These are phyloP conservation scores for Cylindrotheca fusiformis DNA, from an alignment of 108 stramenopile genomes.

Conservation along the genomic window DNA sequence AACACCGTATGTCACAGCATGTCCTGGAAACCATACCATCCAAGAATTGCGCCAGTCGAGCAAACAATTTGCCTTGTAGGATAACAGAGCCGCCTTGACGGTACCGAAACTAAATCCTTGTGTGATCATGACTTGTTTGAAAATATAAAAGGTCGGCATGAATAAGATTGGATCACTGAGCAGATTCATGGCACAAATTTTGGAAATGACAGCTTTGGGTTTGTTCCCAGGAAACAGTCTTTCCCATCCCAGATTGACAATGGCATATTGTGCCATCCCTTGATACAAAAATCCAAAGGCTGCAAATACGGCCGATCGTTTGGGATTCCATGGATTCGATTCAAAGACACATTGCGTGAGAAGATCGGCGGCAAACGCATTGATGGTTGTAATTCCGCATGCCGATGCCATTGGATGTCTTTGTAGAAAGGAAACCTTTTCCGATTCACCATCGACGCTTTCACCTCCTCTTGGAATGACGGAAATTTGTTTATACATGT, in stretches of 20 bases:
- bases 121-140: constrained; percentile 14
- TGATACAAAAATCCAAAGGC: constrained; percentile 36
- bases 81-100: constrained; percentile 15
- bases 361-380: constrained; percentile 24
- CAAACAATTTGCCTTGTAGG: constrained; percentile 30
- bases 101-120: background rate
- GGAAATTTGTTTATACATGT: too few relatives aligned
- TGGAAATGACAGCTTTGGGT: constrained; percentile 9
- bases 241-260: constrained; percentile 37
- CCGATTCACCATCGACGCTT: too few relatives aligned
- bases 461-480: too few relatives aligned
- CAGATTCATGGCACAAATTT: constrained; percentile 35
- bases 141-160: constrained; percentile 39
- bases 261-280: constrained; percentile 31
- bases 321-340: constrained; percentile 12
- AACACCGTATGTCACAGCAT: constrained; percentile 36
- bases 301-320: constrained; percentile 23
- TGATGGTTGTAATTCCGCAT: constrained; percentile 15
- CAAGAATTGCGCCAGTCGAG: constrained; percentile 37
- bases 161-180: constrained; percentile 32
- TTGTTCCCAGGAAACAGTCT: constrained; percentile 27
- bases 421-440: constrained; percentile 9
- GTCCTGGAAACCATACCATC: constrained; percentile 41
- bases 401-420: constrained; percentile 26
- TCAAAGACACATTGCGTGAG: constrained; percentile 20